phyloP scores from a whole-genome alignment of 768 basidiomycete species.

The Lentinula sp. region DNA sequence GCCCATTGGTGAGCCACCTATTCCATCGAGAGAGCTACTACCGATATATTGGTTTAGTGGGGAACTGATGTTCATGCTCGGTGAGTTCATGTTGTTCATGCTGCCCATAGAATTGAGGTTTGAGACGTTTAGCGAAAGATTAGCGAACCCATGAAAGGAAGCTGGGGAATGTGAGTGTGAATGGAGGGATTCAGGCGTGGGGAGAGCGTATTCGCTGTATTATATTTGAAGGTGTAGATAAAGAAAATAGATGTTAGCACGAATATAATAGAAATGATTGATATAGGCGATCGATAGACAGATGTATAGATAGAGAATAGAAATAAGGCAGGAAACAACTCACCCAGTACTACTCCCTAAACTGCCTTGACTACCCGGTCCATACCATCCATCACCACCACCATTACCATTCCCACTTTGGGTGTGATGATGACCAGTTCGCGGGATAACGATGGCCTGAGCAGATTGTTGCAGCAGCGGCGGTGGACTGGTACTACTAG shows the following conservation, averaged over 20 bases:
- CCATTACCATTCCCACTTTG: background rate
- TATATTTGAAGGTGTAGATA: no score
- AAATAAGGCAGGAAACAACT: background rate
- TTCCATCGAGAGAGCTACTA: background rate
- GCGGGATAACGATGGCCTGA: constrained; percentile 68
- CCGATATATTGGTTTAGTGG: background rate
- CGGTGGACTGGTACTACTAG: constrained; percentile 43
- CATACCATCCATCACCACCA: background rate
- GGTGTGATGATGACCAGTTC: constrained; percentile 7
- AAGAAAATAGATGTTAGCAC: no score
- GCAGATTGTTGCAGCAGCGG: constrained; percentile 18
- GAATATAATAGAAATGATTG: no score
- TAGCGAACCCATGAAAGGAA: constrained; percentile 20
- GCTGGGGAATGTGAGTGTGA: constrained; percentile 20
- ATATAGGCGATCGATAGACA: background rate
- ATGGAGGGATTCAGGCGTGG: constrained; percentile 33
- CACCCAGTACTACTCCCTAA: background rate
- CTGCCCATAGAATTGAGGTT: constrained; percentile 7
- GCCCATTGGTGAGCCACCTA: background rate
- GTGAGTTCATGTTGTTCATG: background rate
- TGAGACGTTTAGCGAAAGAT: constrained; percentile 19
- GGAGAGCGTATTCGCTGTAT: constrained; percentile 34
- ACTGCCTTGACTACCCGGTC: background rate
- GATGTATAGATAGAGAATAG: background rate
- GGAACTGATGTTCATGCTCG: background rate